Evolutionary conservation across 306 rosid species (phyloP).

Genomic region (Nissolia schottii): DNA sequence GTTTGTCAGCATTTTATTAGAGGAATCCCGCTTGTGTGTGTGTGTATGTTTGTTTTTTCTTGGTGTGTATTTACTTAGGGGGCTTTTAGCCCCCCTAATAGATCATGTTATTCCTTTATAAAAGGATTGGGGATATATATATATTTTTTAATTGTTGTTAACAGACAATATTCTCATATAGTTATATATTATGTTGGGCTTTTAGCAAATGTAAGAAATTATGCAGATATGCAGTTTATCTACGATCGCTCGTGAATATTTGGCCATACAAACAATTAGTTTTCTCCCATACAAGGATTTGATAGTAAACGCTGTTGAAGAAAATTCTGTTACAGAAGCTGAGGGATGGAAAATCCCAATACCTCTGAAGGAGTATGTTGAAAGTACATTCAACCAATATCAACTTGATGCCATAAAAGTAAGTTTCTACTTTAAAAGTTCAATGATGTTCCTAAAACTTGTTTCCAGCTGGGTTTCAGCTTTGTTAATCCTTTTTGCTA

Average conservation of each 20-base stretch:
- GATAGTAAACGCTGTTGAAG: conserved; percentile 58
- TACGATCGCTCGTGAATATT: conserved; percentile 80
- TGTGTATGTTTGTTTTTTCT: background rate
- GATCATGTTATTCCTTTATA: background rate
- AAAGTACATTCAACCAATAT: conserved; percentile 64
- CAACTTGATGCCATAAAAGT: conserved; percentile 84
- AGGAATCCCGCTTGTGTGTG: background rate
- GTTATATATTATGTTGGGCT: conserved; percentile 5
- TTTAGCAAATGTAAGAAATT: conserved; percentile 8
- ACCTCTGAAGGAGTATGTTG: conserved; percentile 60
- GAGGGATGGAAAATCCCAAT: conserved; percentile 77
- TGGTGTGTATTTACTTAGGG: background rate
- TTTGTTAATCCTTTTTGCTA: background rate
- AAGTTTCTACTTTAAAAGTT: conserved; percentile 22
- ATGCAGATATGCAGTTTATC: conserved; percentile 90
- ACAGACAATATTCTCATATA: background rate
- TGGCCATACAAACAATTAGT: conserved; percentile 59
- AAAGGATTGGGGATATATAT: no score
- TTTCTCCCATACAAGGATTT: conserved; percentile 79
- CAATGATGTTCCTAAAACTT: background rate
- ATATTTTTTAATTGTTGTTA: background rate
- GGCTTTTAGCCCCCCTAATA: background rate
- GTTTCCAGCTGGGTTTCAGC: background rate
- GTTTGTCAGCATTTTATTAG: conserved; percentile 3
- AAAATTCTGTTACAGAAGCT: conserved; percentile 35